phyloP scores from a whole-genome alignment of 2,329 filamentous ascomycete genomes.

The Claviceps fusiformis region DNA sequence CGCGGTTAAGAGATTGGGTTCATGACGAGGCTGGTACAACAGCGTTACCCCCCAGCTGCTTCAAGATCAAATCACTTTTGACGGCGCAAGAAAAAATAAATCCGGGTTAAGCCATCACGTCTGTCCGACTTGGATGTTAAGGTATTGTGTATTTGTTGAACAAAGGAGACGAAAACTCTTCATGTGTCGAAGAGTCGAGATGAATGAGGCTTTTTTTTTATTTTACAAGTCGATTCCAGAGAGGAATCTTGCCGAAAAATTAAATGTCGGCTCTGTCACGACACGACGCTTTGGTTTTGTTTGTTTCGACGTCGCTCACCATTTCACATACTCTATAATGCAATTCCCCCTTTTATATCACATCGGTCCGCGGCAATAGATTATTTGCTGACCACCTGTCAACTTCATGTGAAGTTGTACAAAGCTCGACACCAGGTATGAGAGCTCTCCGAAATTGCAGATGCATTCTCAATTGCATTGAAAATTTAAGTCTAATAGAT shows the following conservation, averaged over 20 bases:
- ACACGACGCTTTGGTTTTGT: constrained; percentile 15
- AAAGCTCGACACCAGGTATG: constrained; percentile 18
- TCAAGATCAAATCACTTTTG: background rate
- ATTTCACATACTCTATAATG: constrained; percentile 29
- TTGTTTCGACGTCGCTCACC: constrained; percentile 20
- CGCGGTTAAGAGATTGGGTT: background rate
- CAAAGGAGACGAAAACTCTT: constrained; percentile 17
- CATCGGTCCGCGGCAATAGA: constrained; percentile 17
- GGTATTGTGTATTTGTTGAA: constrained; percentile 6
- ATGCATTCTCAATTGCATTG: constrained; percentile 20
- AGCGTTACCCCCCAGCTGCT: background rate
- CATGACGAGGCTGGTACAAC: background rate
- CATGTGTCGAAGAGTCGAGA: constrained; percentile 21
- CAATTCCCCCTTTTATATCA: constrained; percentile 22
- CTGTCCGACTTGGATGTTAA: constrained; percentile 13
- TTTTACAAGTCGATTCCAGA: constrained; percentile 27
- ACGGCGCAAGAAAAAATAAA: background rate
- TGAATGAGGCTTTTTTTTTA: constrained; percentile 30
- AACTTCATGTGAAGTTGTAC: constrained; percentile 13
- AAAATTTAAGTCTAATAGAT: constrained; percentile 23
- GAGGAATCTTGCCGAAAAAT: constrained; percentile 17
- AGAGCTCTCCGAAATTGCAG: constrained; percentile 23
- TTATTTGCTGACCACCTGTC: constrained; percentile 15
- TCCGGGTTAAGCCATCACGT: background rate
- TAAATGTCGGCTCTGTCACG: constrained; percentile 23